Percentiles rank a stretch among this genome's conserved stretches.
Evolutionary conservation across 106 monocot species (phyloP).

Genomic region (Acorus calamus): DNA sequence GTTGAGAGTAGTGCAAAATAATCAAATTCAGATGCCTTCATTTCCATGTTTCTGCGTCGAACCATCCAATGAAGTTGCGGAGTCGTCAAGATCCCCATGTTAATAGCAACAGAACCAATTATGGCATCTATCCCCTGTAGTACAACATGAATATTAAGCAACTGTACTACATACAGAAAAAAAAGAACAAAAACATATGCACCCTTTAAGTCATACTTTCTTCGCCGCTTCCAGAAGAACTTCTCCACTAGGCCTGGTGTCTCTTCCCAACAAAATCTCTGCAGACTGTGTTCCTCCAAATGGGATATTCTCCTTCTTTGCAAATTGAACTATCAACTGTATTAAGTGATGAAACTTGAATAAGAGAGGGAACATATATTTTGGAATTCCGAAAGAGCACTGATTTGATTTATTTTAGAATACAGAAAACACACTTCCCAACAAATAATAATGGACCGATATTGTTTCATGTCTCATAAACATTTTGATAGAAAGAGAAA

Average conservation of each 20-base stretch:
- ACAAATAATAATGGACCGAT: background rate
- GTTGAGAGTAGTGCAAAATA: slow-evolving; percentile 67
- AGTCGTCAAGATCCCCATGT: slow-evolving; percentile 90
- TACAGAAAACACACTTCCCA: background rate
- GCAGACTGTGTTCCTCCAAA: slow-evolving; percentile 40
- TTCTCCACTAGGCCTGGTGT: slow-evolving; percentile 84
- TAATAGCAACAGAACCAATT: slow-evolving; percentile 54
- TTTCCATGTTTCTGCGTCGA: slow-evolving; percentile 56
- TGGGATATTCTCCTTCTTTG: slow-evolving; percentile 56
- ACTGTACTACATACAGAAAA: background rate
- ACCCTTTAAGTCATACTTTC: slow-evolving; percentile 20
- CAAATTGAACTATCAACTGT: slow-evolving; percentile 60
- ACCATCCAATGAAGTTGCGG: slow-evolving; percentile 99
- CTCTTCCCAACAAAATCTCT: slow-evolving; percentile 73
- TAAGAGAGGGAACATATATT: too few relatives aligned
- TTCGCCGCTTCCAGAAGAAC: slow-evolving; percentile 67
- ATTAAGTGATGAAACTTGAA: too few relatives aligned
- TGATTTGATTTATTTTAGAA: too few relatives aligned
- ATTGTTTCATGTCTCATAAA: background rate
- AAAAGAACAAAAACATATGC: background rate
- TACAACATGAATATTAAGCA: background rate
- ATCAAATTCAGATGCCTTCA: slow-evolving; percentile 51
- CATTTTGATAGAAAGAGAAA: too few relatives aligned
- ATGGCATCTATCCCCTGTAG: slow-evolving; percentile 64
- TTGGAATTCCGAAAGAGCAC: too few relatives aligned